These are phyloP conservation scores for Thalassiosira exigua DNA, from an alignment of 352 stramenopile genomes.

Conservation along the genomic window DNA sequence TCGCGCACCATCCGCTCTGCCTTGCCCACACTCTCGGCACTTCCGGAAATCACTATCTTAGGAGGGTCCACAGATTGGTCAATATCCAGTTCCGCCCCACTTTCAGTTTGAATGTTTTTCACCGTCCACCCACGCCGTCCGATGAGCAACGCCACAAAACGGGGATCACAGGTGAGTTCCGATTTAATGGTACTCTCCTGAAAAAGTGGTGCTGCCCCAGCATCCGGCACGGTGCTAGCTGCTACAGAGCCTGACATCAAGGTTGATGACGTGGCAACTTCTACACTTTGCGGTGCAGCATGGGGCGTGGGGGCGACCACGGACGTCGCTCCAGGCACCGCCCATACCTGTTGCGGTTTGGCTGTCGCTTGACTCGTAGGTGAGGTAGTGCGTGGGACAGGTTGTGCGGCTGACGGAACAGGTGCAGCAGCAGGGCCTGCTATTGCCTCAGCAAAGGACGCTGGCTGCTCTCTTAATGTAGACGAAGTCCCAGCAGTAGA, in stretches of 20 bases:
- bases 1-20: constrained; percentile 77
- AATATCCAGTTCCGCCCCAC: constrained; percentile 77
- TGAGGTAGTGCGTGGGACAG: not conserved
- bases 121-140: constrained; percentile 79
- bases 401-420: not conserved
- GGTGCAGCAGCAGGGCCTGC: constrained; percentile 2
- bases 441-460: constrained; percentile 44
- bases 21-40: constrained; percentile 62
- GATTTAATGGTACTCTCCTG: constrained; percentile 21
- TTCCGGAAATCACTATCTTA: constrained; percentile 80
- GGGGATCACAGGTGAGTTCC: constrained; percentile 71
- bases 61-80: constrained; percentile 79
- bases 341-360: no score
- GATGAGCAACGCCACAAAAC: constrained; percentile 84
- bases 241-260: not conserved
- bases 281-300: constrained; percentile 1
- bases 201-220: constrained; percentile 2
- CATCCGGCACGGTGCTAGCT: no score
- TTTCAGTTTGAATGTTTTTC: constrained; percentile 85
- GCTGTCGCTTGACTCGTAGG: not conserved
- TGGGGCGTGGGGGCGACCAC: not conserved
- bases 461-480: constrained; percentile 25
- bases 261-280: not conserved
- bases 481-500: not conserved
- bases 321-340: not conserved